phyloP scores from a whole-genome alignment of 345 rosid species.

The Citrus unshiu region DNA sequence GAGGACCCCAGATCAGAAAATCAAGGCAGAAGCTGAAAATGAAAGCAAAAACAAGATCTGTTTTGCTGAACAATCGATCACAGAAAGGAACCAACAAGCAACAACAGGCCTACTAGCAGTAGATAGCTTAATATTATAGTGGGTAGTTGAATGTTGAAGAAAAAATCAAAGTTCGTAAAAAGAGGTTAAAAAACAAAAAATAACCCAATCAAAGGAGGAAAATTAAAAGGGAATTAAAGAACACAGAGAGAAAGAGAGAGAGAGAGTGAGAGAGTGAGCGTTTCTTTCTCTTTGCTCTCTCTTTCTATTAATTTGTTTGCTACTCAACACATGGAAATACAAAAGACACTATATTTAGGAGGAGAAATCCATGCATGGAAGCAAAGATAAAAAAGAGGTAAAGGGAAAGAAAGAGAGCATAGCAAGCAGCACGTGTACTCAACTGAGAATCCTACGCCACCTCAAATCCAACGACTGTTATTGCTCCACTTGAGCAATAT shows the following conservation, averaged over 20 bases:
- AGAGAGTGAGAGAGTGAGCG: background rate
- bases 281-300: slow-evolving; percentile 16
- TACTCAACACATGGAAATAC: background rate
- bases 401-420: slow-evolving; percentile 17
- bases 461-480: slow-evolving; percentile 29
- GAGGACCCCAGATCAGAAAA: slow-evolving; percentile 39
- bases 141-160: slow-evolving; percentile 26
- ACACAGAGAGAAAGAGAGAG: background rate
- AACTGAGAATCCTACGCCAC: slow-evolving; percentile 37
- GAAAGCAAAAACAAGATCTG: slow-evolving; percentile 19
- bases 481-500: slow-evolving; percentile 19
- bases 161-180: slow-evolving; percentile 21
- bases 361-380: slow-evolving; percentile 73
- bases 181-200: slow-evolving; percentile 22
- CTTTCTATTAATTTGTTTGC: background rate
- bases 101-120: background rate
- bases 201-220: slow-evolving; percentile 6
- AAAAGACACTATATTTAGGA: slow-evolving; percentile 31
- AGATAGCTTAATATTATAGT: background rate
- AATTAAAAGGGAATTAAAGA: background rate
- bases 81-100: background rate
- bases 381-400: slow-evolving; percentile 38
- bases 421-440: slow-evolving; percentile 47
- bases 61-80: background rate
- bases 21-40: slow-evolving; percentile 8